Base-by-base conservation (phyloP, 768 basidiomycete genomes). In the Amanita rimosa region DNA sequence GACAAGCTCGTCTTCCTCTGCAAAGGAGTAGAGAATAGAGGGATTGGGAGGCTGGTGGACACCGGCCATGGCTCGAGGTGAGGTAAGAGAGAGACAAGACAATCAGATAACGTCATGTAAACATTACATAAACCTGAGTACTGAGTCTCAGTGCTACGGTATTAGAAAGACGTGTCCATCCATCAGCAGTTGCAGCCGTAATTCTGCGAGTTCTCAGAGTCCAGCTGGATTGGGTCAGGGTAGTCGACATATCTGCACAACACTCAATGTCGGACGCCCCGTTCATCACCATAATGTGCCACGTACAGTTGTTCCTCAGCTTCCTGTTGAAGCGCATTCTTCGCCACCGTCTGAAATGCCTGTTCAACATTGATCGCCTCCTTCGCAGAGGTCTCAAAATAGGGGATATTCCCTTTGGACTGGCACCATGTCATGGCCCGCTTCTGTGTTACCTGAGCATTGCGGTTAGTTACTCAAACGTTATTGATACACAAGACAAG, bases 341-440 rank as follows among this genome's bases (percentile, higher is more conserved):
- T 95, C n/a, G 95, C 95, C 49, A 98, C 94, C 1, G 94, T 96
- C 67, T 96, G 94, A 82, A 99, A 99, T 3, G 95, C 96, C 65
- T 98, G 95, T 64, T 99, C 96, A 48, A 99, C 96, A 60, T 99
- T 99, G 75, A 98, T 97, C 9, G 96, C 95, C 67, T 99, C 96
- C 69, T 99, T 99, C 35, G 96, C 96, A 7, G 96, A 99, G 4
- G 96, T 98, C 72, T 99, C 96, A 64, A 98, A 99, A 70, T 98
- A 99, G 24, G 96, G 96, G 55, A 99, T 97, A 67, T 98, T 98
- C 62, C 95, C 95, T 71, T 98, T 98, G 51, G 94, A 85, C 60
- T 98, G 94, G 65, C 96, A 99, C 96, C 96, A 99, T 3, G 95
- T 91, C 93, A 98, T 97, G 14, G 96, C 95, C 37, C 95, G 87